Evolutionary conservation across 257 asterid genomes (phyloP).

Genomic region (Verbena officinalis): DNA sequence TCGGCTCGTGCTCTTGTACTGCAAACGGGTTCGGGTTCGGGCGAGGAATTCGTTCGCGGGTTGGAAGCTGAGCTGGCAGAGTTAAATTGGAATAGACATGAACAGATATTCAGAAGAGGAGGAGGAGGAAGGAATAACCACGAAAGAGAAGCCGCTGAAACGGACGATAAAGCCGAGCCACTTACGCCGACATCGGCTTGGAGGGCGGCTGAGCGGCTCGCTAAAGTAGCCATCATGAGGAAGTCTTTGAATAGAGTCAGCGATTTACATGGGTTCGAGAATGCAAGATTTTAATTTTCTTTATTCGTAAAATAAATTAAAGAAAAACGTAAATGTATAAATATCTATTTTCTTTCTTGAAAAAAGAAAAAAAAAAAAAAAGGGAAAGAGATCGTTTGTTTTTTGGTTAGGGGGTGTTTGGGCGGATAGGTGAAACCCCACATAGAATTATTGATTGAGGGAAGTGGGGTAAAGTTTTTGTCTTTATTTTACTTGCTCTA

Average conservation of each 20-base stretch:
- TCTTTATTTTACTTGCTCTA: constrained; percentile 31
- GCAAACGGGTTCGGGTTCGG: constrained; percentile 67
- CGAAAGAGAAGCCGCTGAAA: constrained; percentile 24
- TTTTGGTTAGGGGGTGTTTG: constrained; percentile 19
- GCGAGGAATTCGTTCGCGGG: constrained; percentile 68
- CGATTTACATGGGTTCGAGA: constrained; percentile 95
- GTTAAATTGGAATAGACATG: constrained; percentile 50
- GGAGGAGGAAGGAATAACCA: constrained; percentile 34
- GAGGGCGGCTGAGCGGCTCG: constrained; percentile 98
- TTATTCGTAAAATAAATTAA: constrained; percentile 12
- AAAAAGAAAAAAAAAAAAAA: background rate
- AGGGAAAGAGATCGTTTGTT: constrained; percentile 1
- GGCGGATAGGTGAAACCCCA: constrained; percentile 42
- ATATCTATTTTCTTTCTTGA: constrained; percentile 6
- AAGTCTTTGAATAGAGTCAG: constrained; percentile 94
- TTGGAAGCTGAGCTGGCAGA: constrained; percentile 81
- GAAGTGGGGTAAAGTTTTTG: constrained; percentile 27
- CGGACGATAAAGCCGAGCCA: constrained; percentile 71
- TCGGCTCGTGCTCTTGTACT: constrained; percentile 75
- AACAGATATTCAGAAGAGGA: constrained; percentile 30
- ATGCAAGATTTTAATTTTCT: constrained; percentile 79
- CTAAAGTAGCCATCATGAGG: constrained; percentile 96
- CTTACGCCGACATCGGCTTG: constrained; percentile 99
- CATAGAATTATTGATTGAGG: constrained; percentile 44
- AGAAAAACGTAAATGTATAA: constrained; percentile 32